Evolutionary conservation across 148 eudicot species (phyloP), one percentile per base, ranked within the genome.

Genomic region (Rhododendron kiyosumense): DNA sequence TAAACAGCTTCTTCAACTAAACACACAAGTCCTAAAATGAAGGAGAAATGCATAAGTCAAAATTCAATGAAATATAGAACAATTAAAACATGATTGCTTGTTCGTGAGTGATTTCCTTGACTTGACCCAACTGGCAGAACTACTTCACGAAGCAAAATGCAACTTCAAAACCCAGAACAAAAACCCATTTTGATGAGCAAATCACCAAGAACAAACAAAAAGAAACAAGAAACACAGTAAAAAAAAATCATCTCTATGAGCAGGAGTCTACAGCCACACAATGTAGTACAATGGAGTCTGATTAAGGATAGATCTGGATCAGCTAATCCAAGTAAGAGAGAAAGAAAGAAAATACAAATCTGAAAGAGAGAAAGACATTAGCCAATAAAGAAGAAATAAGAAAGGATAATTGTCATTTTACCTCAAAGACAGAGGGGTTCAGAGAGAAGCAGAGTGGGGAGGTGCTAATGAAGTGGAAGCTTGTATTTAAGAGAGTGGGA

Each of bases 401-500:
- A 38, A 24, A 7, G 17, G 5, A 54, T 36, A 82, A 51, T 77
- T 30, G 38, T 18, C 32, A 54, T 48, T 41, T 54, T 54, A 81
- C 69, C 83, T 51, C n/a, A 48, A 45, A 74, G 32, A 77, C 38
- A 73, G 86, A 83, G 85, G 78, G 81, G 63, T 36, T 80, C 75
- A 79, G 86, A 88, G 88, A 88, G 89, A 71, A 26, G 59, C 67
- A 43, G 76, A 30, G 41, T 13, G 73, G 46, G 73, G 75, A 36
- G 28, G 61, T 54, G 52, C 69, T 36, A 79, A 83, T 82, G 69
- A 30, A 84, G 80, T 15, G 74, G 22, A 57, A 54, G 83, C 12
- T 52, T 67, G 77, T 83, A 78, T 26, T 38, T 71, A 69, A 46
- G 41, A 84, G 54, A 79, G 54, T 38, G 81, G 76, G 49, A 36